phyloP scores from a whole-genome alignment of 2,329 filamentous ascomycete species.

The Geosmithia flava region DNA sequence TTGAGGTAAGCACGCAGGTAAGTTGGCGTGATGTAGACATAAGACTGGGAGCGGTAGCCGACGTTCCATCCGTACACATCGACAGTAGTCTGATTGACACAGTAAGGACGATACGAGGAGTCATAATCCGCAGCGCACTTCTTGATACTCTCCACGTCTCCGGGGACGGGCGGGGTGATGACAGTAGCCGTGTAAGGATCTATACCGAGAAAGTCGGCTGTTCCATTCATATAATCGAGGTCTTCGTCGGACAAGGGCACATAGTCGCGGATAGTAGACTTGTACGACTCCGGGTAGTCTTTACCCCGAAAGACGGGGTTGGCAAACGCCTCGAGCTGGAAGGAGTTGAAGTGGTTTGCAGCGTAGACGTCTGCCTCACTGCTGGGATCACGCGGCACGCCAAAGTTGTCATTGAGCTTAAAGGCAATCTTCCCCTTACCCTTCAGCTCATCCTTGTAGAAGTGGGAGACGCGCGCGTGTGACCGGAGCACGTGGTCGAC shows the following conservation, averaged over 20 bases:
- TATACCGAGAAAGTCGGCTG: conserved; percentile 42
- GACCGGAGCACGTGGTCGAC: conserved; percentile 30
- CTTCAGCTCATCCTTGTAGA: conserved; percentile 40
- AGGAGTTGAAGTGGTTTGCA: conserved; percentile 30
- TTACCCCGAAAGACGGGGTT: conserved; percentile 38
- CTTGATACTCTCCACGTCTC: conserved; percentile 24
- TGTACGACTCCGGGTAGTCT: conserved; percentile 35
- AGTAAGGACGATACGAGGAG: conserved; percentile 35
- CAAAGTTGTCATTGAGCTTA: conserved; percentile 38
- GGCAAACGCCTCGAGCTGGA: conserved; percentile 35
- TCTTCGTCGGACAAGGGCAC: conserved; percentile 33
- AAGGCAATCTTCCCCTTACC: conserved; percentile 35
- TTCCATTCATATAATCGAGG: conserved; percentile 33
- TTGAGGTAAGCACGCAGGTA: conserved; percentile 43
- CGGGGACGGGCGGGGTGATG: conserved; percentile 28
- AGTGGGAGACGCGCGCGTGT: conserved; percentile 36
- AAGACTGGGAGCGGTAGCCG: conserved; percentile 40
- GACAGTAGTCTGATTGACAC: conserved; percentile 32
- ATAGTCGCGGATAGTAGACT: conserved; percentile 29
- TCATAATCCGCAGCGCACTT: conserved; percentile 33
- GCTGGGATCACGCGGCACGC: conserved; percentile 27
- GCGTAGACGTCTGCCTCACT: conserved; percentile 29
- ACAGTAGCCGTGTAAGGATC: conserved; percentile 46
- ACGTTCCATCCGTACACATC: conserved; percentile 44
- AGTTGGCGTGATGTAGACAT: conserved; percentile 45